Evolutionary conservation across 805 yeast genomes (phyloP).

Genomic region (Saccharomycopsis vini): DNA sequence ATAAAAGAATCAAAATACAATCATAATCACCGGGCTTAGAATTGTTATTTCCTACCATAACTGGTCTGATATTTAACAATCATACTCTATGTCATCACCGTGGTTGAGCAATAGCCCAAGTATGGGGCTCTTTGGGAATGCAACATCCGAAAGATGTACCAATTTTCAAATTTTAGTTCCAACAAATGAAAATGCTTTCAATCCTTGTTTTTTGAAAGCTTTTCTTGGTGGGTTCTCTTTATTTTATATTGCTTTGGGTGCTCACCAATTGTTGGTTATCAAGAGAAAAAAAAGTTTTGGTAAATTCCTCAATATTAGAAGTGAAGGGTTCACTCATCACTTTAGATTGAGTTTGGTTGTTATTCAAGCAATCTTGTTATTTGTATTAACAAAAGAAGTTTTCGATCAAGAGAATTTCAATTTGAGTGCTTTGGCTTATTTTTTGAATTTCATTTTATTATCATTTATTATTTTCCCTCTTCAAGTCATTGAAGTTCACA

Average conservation of each 20-base stretch:
- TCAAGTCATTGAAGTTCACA: slow-evolving; percentile 15
- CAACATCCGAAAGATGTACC: too few species aligned
- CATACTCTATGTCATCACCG: too few species aligned
- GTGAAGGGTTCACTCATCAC: slow-evolving; percentile 12
- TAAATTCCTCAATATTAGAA: slow-evolving; percentile 4
- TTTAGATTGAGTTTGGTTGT: slow-evolving; percentile 6
- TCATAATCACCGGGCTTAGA: too few species aligned
- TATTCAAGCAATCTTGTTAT: slow-evolving; percentile 2
- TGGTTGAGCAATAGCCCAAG: too few species aligned
- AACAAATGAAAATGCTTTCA: slow-evolving; percentile 15
- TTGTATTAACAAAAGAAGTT: slow-evolving; percentile 2
- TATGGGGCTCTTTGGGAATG: too few species aligned
- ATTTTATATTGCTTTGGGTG: slow-evolving; percentile 6
- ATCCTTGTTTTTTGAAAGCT: slow-evolving; percentile 11
- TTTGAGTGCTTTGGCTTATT: not conserved
- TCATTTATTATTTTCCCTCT: slow-evolving; percentile 12
- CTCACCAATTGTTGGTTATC: slow-evolving; percentile 9
- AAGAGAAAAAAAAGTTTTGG: slow-evolving; percentile 7
- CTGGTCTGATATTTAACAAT: too few species aligned
- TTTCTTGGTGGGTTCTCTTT: slow-evolving; percentile 1
- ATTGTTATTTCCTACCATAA: too few species aligned
- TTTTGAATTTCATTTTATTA: slow-evolving; percentile 1
- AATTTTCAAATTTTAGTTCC: not conserved
- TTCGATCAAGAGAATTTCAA: not conserved
- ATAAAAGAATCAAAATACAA: too few species aligned